Base-by-base conservation (phyloP, 352 stramenopile species). In the Globisporangium lucens region DNA sequence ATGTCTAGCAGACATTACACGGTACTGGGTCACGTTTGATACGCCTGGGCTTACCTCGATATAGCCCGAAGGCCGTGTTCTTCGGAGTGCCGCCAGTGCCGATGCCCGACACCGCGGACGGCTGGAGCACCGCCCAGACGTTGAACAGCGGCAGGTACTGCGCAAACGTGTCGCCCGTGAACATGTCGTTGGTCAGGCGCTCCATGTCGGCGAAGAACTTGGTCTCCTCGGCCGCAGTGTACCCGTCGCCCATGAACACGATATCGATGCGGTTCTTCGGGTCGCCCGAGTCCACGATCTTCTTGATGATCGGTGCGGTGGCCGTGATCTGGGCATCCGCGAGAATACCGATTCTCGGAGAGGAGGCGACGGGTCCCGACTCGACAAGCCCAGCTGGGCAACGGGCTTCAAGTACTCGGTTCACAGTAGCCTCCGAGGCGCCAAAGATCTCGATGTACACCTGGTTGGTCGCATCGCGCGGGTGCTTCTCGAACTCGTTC, bases 181-280 rank as follows among this genome's bases (percentile, higher is more conserved):
- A 80, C 71, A 80, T 79, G 24, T 83, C 76, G 65, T 66, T 27
- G 9, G 69, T 80, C 43, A 83, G 55, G 2, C 74, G 74, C 49
- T 69, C 5, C 1, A 81, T 78, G 68, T 83, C 76, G 33, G 66
- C 64, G 46, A 74, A 77, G 66, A 83, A 83, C n/a, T 38, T 35
- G 27, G 57, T 46, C 22, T 68, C 38, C 47, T 83, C 74, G 24
- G 9, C 2, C 27, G 12, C 17, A 10, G 73, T 80, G 75, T 83
- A 83, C 20, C 74, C 76, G 52, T 83, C 76, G 46, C 70, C 69
- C 72, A 83, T 79, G 61, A 83, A 83, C 22, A 83, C 73, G 20
- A 83, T 66, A 61, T 79, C 75, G 49, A 79, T 82, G 53, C 75
- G 73, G 67, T 82, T 79, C 56, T 12, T 20, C 35, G 71, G 67